Percentiles rank a stretch among this genome's conserved stretches.
Conservation (phyloP, 352 stramenopile species). For the Phytophthora citricola region DNA sequence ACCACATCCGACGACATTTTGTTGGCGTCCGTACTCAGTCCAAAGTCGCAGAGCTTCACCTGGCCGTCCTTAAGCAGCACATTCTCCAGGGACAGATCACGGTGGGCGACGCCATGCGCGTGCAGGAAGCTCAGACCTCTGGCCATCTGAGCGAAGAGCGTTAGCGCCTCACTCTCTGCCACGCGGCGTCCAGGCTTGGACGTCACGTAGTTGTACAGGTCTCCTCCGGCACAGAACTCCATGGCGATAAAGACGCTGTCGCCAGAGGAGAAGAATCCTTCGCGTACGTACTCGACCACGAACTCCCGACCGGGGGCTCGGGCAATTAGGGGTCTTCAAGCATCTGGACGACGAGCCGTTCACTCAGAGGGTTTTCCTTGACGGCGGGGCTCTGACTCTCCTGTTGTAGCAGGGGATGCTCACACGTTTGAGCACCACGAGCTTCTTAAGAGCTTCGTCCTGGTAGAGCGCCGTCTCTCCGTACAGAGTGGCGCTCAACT, state of each 20-base stretch:
- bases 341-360: slow-evolving; percentile 56
- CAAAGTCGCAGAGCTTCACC: slow-evolving; percentile 72
- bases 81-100: slow-evolving; percentile 69
- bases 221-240: slow-evolving; percentile 69
- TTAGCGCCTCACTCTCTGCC: slow-evolving; percentile 45
- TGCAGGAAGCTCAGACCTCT: slow-evolving; percentile 55
- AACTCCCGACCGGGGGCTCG: slow-evolving; percentile 39
- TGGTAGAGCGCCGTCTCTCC: slow-evolving; percentile 62
- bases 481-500: slow-evolving; percentile 58
- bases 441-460: slow-evolving; percentile 38
- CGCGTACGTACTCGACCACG: slow-evolving; percentile 48
- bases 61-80: slow-evolving; percentile 47
- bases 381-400: slow-evolving; percentile 25
- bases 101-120: slow-evolving; percentile 51
- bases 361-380: slow-evolving; percentile 55
- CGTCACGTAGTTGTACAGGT: slow-evolving; percentile 64
- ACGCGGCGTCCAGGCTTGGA: slow-evolving; percentile 36
- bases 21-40: slow-evolving; percentile 51
- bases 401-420: slow-evolving; percentile 45
- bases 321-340: slow-evolving; percentile 32
- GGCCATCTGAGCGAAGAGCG: slow-evolving; percentile 46
- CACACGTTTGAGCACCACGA: slow-evolving; percentile 69
- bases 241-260: slow-evolving; percentile 63
- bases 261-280: slow-evolving; percentile 48
- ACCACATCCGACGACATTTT: slow-evolving; percentile 48